These are phyloP conservation scores for Daldinia concentrica DNA, from an alignment of 495 filamentous ascomycete species.

Conservation along the genomic window DNA sequence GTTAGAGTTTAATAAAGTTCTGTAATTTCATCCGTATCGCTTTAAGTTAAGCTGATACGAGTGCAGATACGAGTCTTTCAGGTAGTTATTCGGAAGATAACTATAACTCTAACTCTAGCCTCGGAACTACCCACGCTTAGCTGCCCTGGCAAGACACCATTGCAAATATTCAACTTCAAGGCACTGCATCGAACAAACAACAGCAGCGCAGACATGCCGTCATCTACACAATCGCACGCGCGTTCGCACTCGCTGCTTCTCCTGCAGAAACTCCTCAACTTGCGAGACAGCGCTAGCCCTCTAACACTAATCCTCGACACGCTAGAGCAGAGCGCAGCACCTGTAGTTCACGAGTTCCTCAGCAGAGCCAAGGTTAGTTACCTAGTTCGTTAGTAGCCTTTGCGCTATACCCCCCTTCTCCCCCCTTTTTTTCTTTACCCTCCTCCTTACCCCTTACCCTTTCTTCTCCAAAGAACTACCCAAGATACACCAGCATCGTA, in stretches of 20 bases:
- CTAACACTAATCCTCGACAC: constrained; percentile 87
- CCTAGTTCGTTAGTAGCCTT: too few relatives aligned
- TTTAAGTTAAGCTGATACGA: neutral
- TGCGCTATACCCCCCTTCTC: too few relatives aligned
- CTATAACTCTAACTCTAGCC: neutral
- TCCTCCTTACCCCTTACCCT: neutral
- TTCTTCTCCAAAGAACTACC: too few relatives aligned
- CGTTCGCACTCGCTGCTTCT: constrained; percentile 87
- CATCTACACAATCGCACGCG: constrained; percentile 68
- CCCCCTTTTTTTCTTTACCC: neutral
- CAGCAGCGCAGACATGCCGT: constrained; percentile 51
- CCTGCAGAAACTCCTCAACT: constrained; percentile 81
- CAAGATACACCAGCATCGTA: neutral
- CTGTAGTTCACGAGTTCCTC: constrained; percentile 77
- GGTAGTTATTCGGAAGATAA: too few relatives aligned
- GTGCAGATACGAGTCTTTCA: too few relatives aligned
- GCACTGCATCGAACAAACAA: neutral
- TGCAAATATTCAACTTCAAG: neutral
- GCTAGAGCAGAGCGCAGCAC: constrained; percentile 80
- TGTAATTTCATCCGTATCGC: constrained; percentile 19
- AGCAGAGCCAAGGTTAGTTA: constrained; percentile 75
- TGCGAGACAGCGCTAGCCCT: constrained; percentile 82
- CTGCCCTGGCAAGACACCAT: neutral
- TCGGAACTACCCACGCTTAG: neutral
- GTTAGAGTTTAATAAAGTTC: neutral